A percentile compares a stretch with the other conserved stretches of the same genome.
Evolutionary conservation across 106 monocot species (phyloP).

Genomic region (Amphibolis antarctica): DNA sequence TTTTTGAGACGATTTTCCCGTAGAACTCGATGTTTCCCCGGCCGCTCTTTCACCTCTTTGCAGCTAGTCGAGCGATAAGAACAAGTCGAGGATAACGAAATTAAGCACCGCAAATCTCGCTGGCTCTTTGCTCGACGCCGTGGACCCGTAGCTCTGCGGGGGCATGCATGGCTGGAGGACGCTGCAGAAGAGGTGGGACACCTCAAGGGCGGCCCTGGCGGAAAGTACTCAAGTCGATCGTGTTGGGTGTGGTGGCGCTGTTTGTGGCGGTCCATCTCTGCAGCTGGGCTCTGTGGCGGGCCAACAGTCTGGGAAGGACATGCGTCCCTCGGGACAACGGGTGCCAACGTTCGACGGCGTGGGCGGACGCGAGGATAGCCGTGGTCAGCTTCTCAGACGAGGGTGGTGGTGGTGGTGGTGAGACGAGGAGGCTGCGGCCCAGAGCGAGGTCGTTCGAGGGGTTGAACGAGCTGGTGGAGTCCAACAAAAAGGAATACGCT

Average conservation of each 20-base stretch:
- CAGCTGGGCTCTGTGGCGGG: constrained; percentile 30
- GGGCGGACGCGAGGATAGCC: constrained; percentile 21
- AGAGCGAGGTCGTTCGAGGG: constrained; percentile 44
- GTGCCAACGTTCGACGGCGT: too few species aligned
- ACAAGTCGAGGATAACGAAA: too few species aligned
- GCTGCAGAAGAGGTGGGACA: background rate
- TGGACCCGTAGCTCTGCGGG: too few species aligned
- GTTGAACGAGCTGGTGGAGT: constrained; percentile 27
- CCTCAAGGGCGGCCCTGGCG: background rate
- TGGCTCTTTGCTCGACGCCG: too few species aligned
- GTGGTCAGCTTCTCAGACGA: constrained; percentile 63
- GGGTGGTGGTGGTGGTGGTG: constrained; percentile 7
- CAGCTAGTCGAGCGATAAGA: too few species aligned
- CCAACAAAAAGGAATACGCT: constrained; percentile 54
- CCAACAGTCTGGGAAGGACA: constrained; percentile 59
- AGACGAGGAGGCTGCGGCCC: background rate
- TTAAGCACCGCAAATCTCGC: too few species aligned
- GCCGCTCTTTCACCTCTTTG: too few species aligned
- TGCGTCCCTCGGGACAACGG: constrained; percentile 10
- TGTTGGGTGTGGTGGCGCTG: constrained; percentile 2
- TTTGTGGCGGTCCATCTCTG: constrained; percentile 7
- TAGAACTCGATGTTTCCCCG: too few species aligned
- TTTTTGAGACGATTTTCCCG: too few species aligned
- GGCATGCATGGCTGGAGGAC: too few species aligned
- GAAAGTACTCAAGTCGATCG: constrained; percentile 1